Evolutionary conservation across 2,329 filamentous ascomycete genomes (phyloP), one percentile per base, ranked within the genome.

Genomic region (Annulohypoxylon truncatum): DNA sequence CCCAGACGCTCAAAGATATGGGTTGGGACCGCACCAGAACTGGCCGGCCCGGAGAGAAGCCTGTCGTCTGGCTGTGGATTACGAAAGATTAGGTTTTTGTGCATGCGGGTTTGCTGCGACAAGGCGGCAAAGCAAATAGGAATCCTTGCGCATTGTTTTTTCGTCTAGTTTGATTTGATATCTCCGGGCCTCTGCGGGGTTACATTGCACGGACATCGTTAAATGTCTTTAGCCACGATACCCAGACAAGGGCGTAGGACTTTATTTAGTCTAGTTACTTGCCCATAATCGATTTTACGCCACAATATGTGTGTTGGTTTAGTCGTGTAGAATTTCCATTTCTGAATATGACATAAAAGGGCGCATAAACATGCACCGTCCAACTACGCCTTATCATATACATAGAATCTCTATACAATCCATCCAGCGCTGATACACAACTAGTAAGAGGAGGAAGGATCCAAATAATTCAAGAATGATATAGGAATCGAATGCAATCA

Each of bases 11-110:
- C 64, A 80, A 77, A 64, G 82, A 88, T 0, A 71, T 89, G 8
- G 89, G 89, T 0, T 91, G 89, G 88, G 84, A 88, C 35, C 74
- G 75, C 15, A 79, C 79, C 1, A 75, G 87, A 7, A 84, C 80
- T 0, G 87, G 86, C 0, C 75, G 81, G 13, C 73, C 77, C 0
- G 81, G 82, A 0, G 80, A 82, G 70, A 85, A 84, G 76, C 84
- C 84, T 0, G 82, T 88, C 2, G 84, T 89, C n/a, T 89, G 86
- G 75, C 67, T 90, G 13, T 90, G 87, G 81, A 79, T 89, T 58
- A 85, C 83, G 15, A 88, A 86, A 75, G 83, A 81, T 51, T 87
- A 68, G 44, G 1, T 2, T 28, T 33, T 24, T 3, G 22, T 10
- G n/a, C n/a, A 13, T 35, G 4, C 31, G 22, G 33, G 28, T 26